Evolutionary conservation across 2,329 filamentous ascomycete genomes (phyloP).

Genomic region (Knoxdaviesia proteae): DNA sequence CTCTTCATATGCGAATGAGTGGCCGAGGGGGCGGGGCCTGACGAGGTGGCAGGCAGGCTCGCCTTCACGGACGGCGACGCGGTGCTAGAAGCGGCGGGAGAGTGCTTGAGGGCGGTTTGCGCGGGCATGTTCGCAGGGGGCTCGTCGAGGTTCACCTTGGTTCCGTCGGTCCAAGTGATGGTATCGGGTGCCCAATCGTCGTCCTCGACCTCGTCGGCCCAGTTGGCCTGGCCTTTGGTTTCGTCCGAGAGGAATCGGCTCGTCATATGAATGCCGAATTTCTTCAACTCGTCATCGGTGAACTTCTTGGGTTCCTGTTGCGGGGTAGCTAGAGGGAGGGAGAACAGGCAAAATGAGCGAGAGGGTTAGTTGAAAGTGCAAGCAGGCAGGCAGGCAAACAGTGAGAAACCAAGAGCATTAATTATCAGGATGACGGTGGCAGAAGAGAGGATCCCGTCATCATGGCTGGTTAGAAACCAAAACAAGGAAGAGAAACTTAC

Average conservation of each 20-base stretch:
- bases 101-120: conserved; percentile 12
- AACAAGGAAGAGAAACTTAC: conserved; percentile 24
- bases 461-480: background rate
- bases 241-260: conserved; percentile 60
- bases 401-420: too few species aligned
- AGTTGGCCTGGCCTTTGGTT: conserved; percentile 54
- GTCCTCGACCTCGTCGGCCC: conserved; percentile 77
- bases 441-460: background rate
- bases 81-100: conserved; percentile 15
- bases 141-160: conserved; percentile 54
- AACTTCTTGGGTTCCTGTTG: conserved; percentile 59
- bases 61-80: conserved; percentile 22
- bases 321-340: conserved; percentile 27
- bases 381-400: too few species aligned
- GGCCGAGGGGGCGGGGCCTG: background rate
- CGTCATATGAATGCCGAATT: conserved; percentile 71
- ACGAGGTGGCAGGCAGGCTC: conserved; percentile 20
- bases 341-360: conserved; percentile 5
- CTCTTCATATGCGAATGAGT: background rate
- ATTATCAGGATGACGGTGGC: background rate
- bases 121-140: conserved; percentile 17
- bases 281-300: conserved; percentile 71
- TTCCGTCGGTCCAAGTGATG: conserved; percentile 76
- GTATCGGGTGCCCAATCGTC: conserved; percentile 73
- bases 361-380: too few species aligned